phyloP scores from a whole-genome alignment of 306 rosid species.

The Quercus dentata region DNA sequence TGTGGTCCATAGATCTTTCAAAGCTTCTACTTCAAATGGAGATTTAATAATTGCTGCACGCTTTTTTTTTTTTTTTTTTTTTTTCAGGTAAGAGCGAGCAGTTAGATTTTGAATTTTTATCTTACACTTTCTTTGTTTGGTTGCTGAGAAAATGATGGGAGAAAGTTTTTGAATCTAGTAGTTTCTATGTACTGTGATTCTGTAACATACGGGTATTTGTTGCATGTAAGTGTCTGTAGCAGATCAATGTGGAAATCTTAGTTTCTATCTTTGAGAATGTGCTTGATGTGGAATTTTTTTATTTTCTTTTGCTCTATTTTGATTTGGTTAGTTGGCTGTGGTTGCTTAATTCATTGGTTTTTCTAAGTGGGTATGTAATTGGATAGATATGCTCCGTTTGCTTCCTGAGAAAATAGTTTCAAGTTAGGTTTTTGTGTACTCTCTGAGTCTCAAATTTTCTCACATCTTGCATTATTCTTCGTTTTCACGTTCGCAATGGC shows the following conservation, averaged over 20 bases:
- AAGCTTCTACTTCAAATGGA: constrained; percentile 28
- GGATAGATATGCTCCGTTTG: constrained; percentile 10
- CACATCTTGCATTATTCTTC: constrained; percentile 1
- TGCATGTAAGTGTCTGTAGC: constrained; percentile 25
- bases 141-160: constrained; percentile 10
- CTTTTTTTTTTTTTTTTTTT: constrained; percentile 4
- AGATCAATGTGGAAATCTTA: constrained; percentile 34
- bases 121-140: constrained; percentile 21
- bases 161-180: constrained; percentile 26
- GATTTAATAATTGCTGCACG: constrained; percentile 33
- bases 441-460: neutral
- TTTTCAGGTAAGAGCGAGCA: constrained; percentile 32
- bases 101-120: constrained; percentile 16
- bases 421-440: constrained; percentile 1
- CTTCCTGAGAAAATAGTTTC: constrained; percentile 19
- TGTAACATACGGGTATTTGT: constrained; percentile 13
- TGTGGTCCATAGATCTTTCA: constrained; percentile 43
- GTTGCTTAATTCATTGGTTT: constrained; percentile 16
- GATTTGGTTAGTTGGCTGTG: constrained; percentile 15
- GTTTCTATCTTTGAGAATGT: constrained; percentile 14
- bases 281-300: constrained; percentile 3
- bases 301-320: constrained; percentile 3
- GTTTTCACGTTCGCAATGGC: constrained; percentile 10
- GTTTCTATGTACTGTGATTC: constrained; percentile 3
- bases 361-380: constrained; percentile 1